Evolutionary conservation across 31 red algal species (phyloP).

Genomic region (Pterothamnion heteromorphum): DNA sequence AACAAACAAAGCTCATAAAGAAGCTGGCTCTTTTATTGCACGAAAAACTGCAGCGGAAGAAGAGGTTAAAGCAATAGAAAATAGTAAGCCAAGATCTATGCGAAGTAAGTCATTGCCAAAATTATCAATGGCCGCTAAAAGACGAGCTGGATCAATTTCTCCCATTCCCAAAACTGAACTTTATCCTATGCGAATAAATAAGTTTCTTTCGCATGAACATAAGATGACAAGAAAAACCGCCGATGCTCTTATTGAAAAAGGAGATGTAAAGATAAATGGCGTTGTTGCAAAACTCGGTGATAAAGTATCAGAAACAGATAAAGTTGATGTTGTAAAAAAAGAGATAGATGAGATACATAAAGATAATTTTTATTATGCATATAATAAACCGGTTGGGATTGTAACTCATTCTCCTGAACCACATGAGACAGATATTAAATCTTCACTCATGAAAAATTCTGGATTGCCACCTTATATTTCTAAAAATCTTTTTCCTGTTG

Average conservation of each 20-base stretch:
- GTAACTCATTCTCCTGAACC: background rate
- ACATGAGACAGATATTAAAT: background rate
- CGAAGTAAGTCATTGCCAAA: too few species aligned
- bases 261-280: background rate
- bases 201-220: background rate
- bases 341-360: background rate
- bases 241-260: background rate
- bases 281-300: background rate
- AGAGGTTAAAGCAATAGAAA: too few species aligned
- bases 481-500: background rate
- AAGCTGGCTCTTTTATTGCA: too few species aligned
- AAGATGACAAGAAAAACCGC: background rate
- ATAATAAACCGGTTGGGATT: slow-evolving; percentile 36
- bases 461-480: background rate
- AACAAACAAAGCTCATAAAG: too few species aligned
- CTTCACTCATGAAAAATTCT: too few species aligned
- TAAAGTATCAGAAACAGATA: slow-evolving; percentile 9
- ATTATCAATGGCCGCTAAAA: too few species aligned
- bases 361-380: slow-evolving; percentile 4
- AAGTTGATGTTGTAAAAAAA: background rate
- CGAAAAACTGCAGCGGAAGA: too few species aligned
- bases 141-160: too few species aligned
- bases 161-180: too few species aligned
- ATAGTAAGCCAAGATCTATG: too few species aligned
- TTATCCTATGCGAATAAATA: slow-evolving; percentile 13